Evolutionary conservation across 1,139 yeast genomes (phyloP), one percentile per base, ranked within the genome.

Genomic region (Candida tropicalis): DNA sequence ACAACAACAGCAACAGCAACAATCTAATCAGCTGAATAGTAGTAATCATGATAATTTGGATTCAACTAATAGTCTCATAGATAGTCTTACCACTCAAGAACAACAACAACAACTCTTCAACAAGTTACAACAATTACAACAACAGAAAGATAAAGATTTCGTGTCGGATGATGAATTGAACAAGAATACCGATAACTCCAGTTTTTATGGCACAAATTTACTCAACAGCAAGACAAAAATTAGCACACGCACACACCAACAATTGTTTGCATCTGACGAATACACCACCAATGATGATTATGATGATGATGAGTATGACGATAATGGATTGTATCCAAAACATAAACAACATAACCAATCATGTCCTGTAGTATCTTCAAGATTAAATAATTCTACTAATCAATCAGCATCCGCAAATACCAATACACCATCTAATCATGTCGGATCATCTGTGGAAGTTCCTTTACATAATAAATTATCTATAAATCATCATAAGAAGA

Each of bases 111-210:
- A 46, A 17, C 36, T 39, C n/a, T 39, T 41, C 11, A 31, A 43
- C 15, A 44, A 46, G 17, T 29, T 46, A 25, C 44, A 43, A 20
- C 49, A 47, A 31, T 38, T 41, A 26, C 43, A 46, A 17, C 42
- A 44, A 35, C 46, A 39, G 39, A 39, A 32, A 38, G 32, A 33
- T 29, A 34, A 41, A 37, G 15, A 41, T 20, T 37, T 27, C 15
- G 23, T 24, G 34, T 27, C 37, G 18, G 43, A 40, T 35, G 43
- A 38, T 25, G 41, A 38, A 38, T 28, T 38, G 12, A 23, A 32
- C 6, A 25, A 35, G 12, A 10, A 6, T 28, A 44, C 47, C 47
- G 47, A 44, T 44, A 44, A 38, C 33, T 40, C 47, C 47, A 44
- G 42, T 42, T 41, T 38, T 44, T 20, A 40, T 18, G 25, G 12